Conservation (phyloP, 345 rosid genomes). For the Citrus glauca region DNA sequence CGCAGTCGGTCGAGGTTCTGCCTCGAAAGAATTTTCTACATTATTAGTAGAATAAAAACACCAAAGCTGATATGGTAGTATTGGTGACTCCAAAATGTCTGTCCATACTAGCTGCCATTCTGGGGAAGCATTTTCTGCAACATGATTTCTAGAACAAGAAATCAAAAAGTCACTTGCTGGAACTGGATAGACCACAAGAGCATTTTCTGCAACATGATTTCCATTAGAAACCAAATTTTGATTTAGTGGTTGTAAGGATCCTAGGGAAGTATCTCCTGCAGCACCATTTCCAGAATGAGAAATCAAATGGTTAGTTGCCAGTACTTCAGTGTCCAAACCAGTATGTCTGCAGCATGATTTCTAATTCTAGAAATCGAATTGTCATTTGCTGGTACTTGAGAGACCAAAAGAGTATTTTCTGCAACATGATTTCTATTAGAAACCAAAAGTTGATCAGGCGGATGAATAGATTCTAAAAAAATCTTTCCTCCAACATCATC, state of each 20-base stretch:
- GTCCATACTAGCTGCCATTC: too few species aligned
- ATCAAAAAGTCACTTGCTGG: neutral
- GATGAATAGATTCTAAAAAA: neutral
- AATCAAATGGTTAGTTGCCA: too few species aligned
- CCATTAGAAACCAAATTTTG: neutral
- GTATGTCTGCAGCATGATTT: neutral
- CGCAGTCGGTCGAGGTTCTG: neutral
- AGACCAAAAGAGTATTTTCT: neutral
- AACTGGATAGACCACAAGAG: neutral
- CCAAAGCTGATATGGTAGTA: too few species aligned
- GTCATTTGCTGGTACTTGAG: neutral
- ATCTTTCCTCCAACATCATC: neutral
- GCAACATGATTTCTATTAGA: neutral
- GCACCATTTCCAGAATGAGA: neutral
- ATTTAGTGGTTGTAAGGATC: neutral
- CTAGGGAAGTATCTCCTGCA: neutral
- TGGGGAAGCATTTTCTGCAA: neutral
- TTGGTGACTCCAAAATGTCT: too few species aligned
- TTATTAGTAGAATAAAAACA: too few species aligned
- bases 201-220: neutral
- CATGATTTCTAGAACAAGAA: neutral
- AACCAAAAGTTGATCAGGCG: neutral
- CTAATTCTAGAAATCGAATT: neutral
- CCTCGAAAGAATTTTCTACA: neutral
- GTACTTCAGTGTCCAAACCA: neutral